Evolutionary conservation across 2,329 filamentous ascomycete species (phyloP).

Genomic region (Sarocladiaceae sp.): DNA sequence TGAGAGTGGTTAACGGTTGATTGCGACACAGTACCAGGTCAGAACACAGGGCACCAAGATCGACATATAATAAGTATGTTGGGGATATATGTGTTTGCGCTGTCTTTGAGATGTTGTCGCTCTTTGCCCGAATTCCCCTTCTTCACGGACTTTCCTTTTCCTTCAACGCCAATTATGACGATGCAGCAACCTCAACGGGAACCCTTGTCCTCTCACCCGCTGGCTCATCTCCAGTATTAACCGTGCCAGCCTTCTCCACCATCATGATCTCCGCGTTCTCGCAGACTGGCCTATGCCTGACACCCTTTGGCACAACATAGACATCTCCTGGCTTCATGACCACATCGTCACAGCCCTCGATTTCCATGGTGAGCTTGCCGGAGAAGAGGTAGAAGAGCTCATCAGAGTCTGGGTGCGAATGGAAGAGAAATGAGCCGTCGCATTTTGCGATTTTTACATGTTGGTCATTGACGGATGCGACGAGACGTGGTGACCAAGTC

Average conservation of each 20-base stretch:
- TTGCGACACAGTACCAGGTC: too few relatives aligned
- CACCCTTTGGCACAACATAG: conserved; percentile 30
- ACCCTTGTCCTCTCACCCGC: conserved; percentile 19
- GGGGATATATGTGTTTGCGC: too few relatives aligned
- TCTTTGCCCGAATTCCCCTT: too few relatives aligned
- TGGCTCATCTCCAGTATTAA: conserved; percentile 24
- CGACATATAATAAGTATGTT: too few relatives aligned
- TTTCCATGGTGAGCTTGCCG: conserved; percentile 28
- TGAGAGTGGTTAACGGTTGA: too few relatives aligned
- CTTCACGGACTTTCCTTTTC: too few relatives aligned
- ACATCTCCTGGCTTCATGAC: conserved; percentile 27
- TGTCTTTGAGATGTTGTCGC: too few relatives aligned
- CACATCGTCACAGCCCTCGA: conserved; percentile 23
- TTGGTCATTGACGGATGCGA: conserved; percentile 30
- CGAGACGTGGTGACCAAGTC: conserved; percentile 25
- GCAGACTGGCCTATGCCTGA: conserved; percentile 31
- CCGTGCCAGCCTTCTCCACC: conserved; percentile 28
- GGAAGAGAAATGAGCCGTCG: conserved; percentile 35
- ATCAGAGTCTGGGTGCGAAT: conserved; percentile 34
- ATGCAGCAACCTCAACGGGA: not conserved
- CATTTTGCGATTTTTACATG: conserved; percentile 37
- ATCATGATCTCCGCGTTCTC: conserved; percentile 32
- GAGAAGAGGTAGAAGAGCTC: conserved; percentile 35
- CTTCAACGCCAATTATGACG: too few relatives aligned
- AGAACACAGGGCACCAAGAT: too few relatives aligned